Evolutionary conservation across 768 basidiomycete species (phyloP).

Genomic region (Leccinum rimulosum): DNA sequence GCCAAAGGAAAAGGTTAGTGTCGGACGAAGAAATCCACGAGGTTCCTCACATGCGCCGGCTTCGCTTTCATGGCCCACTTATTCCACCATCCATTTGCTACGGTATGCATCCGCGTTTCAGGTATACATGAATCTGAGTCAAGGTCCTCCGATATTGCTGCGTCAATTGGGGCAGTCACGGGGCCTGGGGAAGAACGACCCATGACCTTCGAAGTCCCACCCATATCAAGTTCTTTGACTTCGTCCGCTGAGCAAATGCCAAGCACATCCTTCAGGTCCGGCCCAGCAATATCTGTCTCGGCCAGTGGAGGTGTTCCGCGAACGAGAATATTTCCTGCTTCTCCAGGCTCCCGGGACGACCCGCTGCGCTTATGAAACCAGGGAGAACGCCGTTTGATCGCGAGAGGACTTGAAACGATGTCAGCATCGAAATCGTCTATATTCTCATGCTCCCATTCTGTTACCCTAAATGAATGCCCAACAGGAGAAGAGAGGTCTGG

Average conservation of each 20-base stretch:
- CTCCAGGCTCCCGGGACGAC: not conserved
- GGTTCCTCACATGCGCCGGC: slow-evolving; percentile 19
- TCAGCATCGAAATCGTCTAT: slow-evolving; percentile 52
- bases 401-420: slow-evolving; percentile 34
- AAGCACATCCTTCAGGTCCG: slow-evolving; percentile 46
- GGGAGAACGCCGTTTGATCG: slow-evolving; percentile 19
- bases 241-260: slow-evolving; percentile 45
- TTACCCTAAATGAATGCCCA: slow-evolving; percentile 28
- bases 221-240: slow-evolving; percentile 36
- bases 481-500: slow-evolving; percentile 67
- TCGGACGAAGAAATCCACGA: slow-evolving; percentile 9
- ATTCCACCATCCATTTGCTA: slow-evolving; percentile 51
- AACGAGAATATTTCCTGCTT: slow-evolving; percentile 25
- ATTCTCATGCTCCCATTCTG: slow-evolving; percentile 7
- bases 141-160: slow-evolving; percentile 29
- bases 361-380: slow-evolving; percentile 5
- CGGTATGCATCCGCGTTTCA: slow-evolving; percentile 36
- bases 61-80: slow-evolving; percentile 43
- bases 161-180: slow-evolving; percentile 24
- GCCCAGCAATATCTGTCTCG: slow-evolving; percentile 26
- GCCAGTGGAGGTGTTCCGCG: slow-evolving; percentile 28
- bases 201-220: slow-evolving; percentile 27
- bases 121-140: slow-evolving; percentile 20
- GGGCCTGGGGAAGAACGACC: slow-evolving; percentile 35
- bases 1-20: slow-evolving; percentile 5